Base-by-base conservation (phyloP, 192 early-diverging fungal genomes). In the Chytriomyces sp. region DNA sequence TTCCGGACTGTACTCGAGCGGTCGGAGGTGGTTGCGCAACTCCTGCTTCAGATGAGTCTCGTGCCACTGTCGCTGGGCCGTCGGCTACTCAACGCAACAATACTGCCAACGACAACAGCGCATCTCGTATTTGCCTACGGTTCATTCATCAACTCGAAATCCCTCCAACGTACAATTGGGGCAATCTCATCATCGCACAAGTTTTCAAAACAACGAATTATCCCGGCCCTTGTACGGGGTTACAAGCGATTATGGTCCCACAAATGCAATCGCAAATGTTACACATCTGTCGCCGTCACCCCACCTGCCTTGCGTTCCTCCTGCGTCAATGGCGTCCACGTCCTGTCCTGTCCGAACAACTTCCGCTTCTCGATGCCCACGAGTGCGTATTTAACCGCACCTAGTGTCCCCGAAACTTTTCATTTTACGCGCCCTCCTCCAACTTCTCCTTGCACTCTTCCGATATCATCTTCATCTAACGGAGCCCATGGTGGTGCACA, bases 241-340 rank as follows among this genome's bases (percentile, higher is more conserved):
- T 68, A 80, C 62, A 44, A 78, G 28, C 71, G 83, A 2, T 32
- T 59, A 33, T 85, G 84, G 84, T 37, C 39, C 25, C 83, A 81
- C 70, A 54, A 25, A 28, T 85, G 84, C 75, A 37, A 70, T 8
- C 36, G 61, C 34, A 57, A 56, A 17, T 19, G 41, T 4, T 85
- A 85, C 71, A 85, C 84, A 3, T 81, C 84, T 37, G 80, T 85
- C 26, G 62, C 57, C 33, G 76, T 85, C 57, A 32, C 33, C 4
- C 72, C 72, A 41, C 34, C 49, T 52, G 49, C 26, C 17, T 30
- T 44, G 6, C n/a, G 70, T 22, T 22, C 38, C 14, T 38, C 60
- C 31, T 5, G 12, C 6, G 74, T 69, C 67, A 85, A 85, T 60
- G 84, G 84, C 64, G 84, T 85, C 10, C 72, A 83, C 2, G 73